These are phyloP conservation scores for Solanum sejunctum DNA, from an alignment of 257 asterid genomes.

Conservation along the genomic window DNA sequence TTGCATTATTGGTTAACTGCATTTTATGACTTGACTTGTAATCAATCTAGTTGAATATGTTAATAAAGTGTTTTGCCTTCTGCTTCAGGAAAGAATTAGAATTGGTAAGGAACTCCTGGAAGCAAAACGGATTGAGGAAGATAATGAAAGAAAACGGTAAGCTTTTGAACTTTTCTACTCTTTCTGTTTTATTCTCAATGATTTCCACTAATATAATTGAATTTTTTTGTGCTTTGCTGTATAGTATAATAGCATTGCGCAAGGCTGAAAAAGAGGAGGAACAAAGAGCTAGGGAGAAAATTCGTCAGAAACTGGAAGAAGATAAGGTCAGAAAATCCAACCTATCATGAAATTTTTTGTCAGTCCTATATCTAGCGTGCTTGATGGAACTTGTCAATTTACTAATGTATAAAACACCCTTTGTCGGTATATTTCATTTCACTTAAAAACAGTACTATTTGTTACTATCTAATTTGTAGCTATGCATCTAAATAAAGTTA, in stretches of 20 bases:
- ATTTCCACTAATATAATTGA: not conserved
- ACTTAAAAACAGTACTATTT: not conserved
- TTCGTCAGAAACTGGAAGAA: constrained; percentile 92
- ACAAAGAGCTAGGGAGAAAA: constrained; percentile 77
- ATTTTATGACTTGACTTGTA: not conserved
- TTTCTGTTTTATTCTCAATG: not conserved
- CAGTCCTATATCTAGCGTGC: not conserved
- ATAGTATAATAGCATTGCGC: constrained; percentile 74
- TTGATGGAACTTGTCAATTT: not conserved
- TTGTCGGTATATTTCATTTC: not conserved
- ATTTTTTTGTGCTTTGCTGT: not conserved
- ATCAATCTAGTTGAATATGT: not conserved
- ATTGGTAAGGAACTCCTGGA: constrained; percentile 81
- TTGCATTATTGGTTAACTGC: not conserved
- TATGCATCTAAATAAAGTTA: not conserved
- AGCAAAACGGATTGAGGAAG: constrained; percentile 96
- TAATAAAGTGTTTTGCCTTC: constrained; percentile 4
- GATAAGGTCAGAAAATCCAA: constrained; percentile 58
- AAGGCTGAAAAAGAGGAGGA: constrained; percentile 99
- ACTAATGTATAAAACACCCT: not conserved
- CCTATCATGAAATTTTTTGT: not conserved
- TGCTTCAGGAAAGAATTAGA: constrained; percentile 84
- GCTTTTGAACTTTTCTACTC: constrained; percentile 9
- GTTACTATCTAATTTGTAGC: not conserved
- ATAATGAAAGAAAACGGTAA: constrained; percentile 96